These are phyloP conservation scores for Monilinia fructicola DNA, from an alignment of 2,329 filamentous ascomycete species.

Conservation along the genomic window DNA sequence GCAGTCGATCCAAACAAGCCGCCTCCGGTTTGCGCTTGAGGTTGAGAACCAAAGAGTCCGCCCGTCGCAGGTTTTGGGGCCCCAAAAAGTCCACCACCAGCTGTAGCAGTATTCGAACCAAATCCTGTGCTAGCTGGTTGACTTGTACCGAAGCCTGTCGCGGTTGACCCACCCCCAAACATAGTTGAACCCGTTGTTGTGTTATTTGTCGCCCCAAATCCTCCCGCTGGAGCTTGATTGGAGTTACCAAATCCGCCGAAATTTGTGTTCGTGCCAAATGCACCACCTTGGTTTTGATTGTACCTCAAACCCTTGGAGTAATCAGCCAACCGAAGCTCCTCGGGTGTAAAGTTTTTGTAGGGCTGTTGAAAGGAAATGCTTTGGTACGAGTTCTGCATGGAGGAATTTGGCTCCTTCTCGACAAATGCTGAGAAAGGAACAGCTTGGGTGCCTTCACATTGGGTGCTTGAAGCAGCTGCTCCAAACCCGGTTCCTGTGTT, in stretches of 20 bases:
- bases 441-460: constrained; percentile 67
- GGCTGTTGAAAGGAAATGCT: constrained; percentile 76
- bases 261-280: constrained; percentile 58
- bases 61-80: constrained; percentile 41
- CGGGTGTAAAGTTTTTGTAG: constrained; percentile 89
- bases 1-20: constrained; percentile 32
- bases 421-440: constrained; percentile 66
- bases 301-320: constrained; percentile 83
- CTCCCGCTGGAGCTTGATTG: constrained; percentile 30
- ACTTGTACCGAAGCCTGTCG: constrained; percentile 48
- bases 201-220: constrained; percentile 35
- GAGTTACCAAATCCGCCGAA: constrained; percentile 43
- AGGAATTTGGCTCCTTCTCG: constrained; percentile 70
- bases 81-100: constrained; percentile 46
- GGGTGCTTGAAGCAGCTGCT: constrained; percentile 48
- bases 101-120: constrained; percentile 43
- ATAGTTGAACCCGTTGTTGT: constrained; percentile 41
- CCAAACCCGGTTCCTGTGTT: constrained; percentile 47
- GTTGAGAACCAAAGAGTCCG: constrained; percentile 46
- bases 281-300: constrained; percentile 80
- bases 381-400: constrained; percentile 66
- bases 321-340: constrained; percentile 78
- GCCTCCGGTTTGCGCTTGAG: constrained; percentile 31
- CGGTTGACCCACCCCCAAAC: constrained; percentile 44
- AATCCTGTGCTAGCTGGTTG: constrained; percentile 49